These are phyloP conservation scores for Breynia disticha DNA, from an alignment of 441 rosid genomes.

Conservation along the genomic window DNA sequence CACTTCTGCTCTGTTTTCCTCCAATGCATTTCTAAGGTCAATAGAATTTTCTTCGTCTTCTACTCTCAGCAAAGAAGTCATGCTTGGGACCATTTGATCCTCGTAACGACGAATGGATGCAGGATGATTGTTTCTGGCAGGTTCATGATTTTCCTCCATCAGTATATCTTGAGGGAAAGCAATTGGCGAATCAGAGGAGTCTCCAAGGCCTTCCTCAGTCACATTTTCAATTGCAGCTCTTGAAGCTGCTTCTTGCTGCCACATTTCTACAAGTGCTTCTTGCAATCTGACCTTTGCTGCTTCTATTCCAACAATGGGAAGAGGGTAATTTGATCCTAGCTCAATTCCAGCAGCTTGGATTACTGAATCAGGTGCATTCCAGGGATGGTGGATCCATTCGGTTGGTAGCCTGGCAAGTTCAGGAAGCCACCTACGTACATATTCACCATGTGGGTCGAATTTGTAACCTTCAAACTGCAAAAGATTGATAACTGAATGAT, in stretches of 20 bases:
- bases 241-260: slow-evolving; percentile 91
- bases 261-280: slow-evolving; percentile 81
- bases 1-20: slow-evolving; percentile 74
- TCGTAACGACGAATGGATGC: slow-evolving; percentile 37
- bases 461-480: slow-evolving; percentile 83
- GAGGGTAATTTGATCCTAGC: slow-evolving; percentile 93
- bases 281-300: slow-evolving; percentile 81
- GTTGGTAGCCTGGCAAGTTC: slow-evolving; percentile 96
- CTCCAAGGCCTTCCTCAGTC: slow-evolving; percentile 96
- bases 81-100: slow-evolving; percentile 98
- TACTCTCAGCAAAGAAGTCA: slow-evolving; percentile 59
- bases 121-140: slow-evolving; percentile 44
- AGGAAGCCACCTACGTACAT: slow-evolving; percentile 94
- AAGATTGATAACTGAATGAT: slow-evolving; percentile 13
- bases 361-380: slow-evolving; percentile 89
- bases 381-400: slow-evolving; percentile 98
- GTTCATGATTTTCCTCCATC: slow-evolving; percentile 73
- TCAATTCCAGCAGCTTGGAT: slow-evolving; percentile 96
- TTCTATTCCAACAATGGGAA: slow-evolving; percentile 67
- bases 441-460: slow-evolving; percentile 86
- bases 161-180: slow-evolving; percentile 68
- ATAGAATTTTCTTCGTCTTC: slow-evolving; percentile 68
- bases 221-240: slow-evolving; percentile 90
- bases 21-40: slow-evolving; percentile 35
- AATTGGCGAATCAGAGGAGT: slow-evolving; percentile 60